Percentiles rank a stretch among this genome's conserved stretches.
Evolutionary conservation across 2,329 filamentous ascomycete genomes (phyloP).

Genomic region (Sporothrix phasma): DNA sequence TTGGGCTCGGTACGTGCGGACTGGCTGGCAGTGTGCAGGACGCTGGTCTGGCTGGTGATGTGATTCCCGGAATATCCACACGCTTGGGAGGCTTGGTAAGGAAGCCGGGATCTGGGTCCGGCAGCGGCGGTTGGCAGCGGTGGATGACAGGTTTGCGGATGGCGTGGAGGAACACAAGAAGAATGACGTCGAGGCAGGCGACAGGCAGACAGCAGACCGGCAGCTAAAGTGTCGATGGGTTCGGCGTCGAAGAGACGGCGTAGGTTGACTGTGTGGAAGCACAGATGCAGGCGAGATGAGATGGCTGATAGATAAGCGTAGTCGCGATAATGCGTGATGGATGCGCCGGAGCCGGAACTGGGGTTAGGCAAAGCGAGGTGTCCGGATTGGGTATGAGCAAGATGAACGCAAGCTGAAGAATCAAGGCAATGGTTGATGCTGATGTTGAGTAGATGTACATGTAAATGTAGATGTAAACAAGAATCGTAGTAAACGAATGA

Average conservation of each 20-base stretch:
- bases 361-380: neutral
- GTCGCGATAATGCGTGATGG: neutral
- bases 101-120: neutral
- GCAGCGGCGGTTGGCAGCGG: neutral
- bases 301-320: neutral
- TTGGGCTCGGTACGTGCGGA: neutral
- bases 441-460: no score
- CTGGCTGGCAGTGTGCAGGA: neutral
- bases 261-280: neutral
- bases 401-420: neutral
- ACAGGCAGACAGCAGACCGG: neutral
- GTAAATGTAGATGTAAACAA: neutral
- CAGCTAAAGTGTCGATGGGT: neutral
- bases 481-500: neutral
- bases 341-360: neutral
- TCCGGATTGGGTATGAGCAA: neutral
- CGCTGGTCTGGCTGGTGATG: neutral
- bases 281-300: neutral
- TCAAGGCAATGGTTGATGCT: neutral
- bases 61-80: conserved; percentile 8
- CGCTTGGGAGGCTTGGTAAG: neutral
- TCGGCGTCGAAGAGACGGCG: neutral
- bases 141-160: neutral
- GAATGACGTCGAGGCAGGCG: conserved; percentile 7
- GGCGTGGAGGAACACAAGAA: neutral